Conservation (phyloP, 2,329 filamentous ascomycete species). For the Escovopsis weberi region DNA sequence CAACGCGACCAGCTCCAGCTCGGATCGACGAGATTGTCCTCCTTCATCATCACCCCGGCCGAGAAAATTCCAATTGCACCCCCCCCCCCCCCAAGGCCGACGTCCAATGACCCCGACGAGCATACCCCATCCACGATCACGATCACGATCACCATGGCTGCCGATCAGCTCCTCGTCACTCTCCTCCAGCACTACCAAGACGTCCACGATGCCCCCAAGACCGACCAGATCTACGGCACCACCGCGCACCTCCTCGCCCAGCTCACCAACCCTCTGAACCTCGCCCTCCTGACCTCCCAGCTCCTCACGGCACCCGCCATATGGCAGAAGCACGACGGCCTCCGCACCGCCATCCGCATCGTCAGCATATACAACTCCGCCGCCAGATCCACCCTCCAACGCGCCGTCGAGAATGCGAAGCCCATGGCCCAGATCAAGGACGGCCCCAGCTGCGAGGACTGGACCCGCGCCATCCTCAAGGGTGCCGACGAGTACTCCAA, state of each 20-base stretch:
- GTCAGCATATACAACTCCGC: constrained; percentile 61
- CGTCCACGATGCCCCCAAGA: constrained; percentile 33
- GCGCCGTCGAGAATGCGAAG: constrained; percentile 26
- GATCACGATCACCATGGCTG: constrained; percentile 35
- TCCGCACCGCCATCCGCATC: constrained; percentile 49
- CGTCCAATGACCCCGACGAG: no score
- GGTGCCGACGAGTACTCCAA: constrained; percentile 44
- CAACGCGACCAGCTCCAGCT: no score
- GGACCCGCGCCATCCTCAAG: constrained; percentile 41
- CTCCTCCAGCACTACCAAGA: constrained; percentile 47
- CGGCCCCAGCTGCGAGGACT: constrained; percentile 35
- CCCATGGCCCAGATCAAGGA: constrained; percentile 12
- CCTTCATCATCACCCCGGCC: no score
- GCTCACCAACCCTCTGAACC: constrained; percentile 61
- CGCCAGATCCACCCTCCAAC: constrained; percentile 36
- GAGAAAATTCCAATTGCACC: no score
- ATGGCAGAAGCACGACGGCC: constrained; percentile 46
- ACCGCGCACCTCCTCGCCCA: constrained; percentile 53
- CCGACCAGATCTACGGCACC: constrained; percentile 46
- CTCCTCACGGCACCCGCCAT: constrained; percentile 57
- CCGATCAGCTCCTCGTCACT: constrained; percentile 51
- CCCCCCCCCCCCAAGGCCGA: no score
- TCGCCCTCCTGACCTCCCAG: constrained; percentile 58
- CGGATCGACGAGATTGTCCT: no score
- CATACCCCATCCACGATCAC: no score